These are phyloP conservation scores for Rhodotorula diobovata DNA, from an alignment of 768 basidiomycete genomes.

Conservation along the genomic window DNA sequence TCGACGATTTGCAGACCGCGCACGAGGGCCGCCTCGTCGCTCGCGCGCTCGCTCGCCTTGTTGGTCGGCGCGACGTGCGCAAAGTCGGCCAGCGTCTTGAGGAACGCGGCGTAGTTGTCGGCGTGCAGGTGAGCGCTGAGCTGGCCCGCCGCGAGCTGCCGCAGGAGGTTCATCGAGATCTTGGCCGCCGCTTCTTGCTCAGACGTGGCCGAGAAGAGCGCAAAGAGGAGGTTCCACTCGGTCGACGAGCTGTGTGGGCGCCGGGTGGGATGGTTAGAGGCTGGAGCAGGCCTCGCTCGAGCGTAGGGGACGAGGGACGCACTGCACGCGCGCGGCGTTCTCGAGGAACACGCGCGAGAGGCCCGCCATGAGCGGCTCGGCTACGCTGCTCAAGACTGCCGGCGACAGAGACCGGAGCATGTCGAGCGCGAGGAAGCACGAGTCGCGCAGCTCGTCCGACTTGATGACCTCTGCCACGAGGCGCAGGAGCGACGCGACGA, in stretches of 20 bases:
- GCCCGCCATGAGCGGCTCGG: slow-evolving; percentile 83
- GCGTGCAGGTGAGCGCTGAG: slow-evolving; percentile 57
- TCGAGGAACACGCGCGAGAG: slow-evolving; percentile 72
- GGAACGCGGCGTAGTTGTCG: slow-evolving; percentile 76
- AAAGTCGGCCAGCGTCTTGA: slow-evolving; percentile 80
- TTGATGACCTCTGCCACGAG: slow-evolving; percentile 77
- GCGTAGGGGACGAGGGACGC: slow-evolving; percentile 1
- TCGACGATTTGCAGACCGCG: slow-evolving; percentile 81
- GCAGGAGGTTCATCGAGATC: slow-evolving; percentile 73
- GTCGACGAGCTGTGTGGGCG: slow-evolving; percentile 65
- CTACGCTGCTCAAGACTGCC: slow-evolving; percentile 70
- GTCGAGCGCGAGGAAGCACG: slow-evolving; percentile 90
- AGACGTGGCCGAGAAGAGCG: slow-evolving; percentile 76
- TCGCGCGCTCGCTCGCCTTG: slow-evolving; percentile 25
- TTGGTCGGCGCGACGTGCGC: slow-evolving; percentile 57
- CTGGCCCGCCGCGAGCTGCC: slow-evolving; percentile 62
- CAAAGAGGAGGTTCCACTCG: slow-evolving; percentile 91
- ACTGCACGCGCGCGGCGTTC: slow-evolving; percentile 69
- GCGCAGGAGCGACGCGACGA: slow-evolving; percentile 79
- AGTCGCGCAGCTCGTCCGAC: slow-evolving; percentile 81
- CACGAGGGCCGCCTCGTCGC: slow-evolving; percentile 63
- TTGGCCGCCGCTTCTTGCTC: slow-evolving; percentile 81
- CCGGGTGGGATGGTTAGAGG: too few species aligned
- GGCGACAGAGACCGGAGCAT: slow-evolving; percentile 74
- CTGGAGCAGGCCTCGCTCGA: neutral